Conservation (phyloP, 2,329 filamentous ascomycete genomes). For the Trichophaea hybrida region DNA sequence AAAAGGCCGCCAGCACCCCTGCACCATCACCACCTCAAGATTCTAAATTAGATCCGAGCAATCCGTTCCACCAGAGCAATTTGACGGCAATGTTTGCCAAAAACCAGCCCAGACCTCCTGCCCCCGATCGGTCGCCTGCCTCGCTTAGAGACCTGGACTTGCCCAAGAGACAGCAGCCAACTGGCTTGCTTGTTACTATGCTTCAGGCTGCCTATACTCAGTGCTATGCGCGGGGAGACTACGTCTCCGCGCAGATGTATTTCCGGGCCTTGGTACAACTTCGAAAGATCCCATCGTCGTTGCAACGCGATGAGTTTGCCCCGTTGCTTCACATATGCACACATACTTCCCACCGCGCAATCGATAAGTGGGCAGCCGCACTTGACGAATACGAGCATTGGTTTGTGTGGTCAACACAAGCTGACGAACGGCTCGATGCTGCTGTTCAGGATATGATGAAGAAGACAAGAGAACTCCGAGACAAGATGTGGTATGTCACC, state of each 20-base stretch:
- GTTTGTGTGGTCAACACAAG: constrained; percentile 72
- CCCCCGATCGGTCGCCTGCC: constrained; percentile 19
- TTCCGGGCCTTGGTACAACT: constrained; percentile 70
- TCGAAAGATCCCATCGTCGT: constrained; percentile 45
- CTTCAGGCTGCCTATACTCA: constrained; percentile 61
- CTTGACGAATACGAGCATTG: constrained; percentile 68
- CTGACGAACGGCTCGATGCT: constrained; percentile 61
- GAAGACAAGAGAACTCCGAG: constrained; percentile 58
- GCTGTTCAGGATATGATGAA: constrained; percentile 61
- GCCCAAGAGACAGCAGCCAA: constrained; percentile 34
- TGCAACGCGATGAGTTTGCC: constrained; percentile 55
- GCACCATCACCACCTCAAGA: constrained; percentile 29
- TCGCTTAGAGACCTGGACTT: constrained; percentile 20
- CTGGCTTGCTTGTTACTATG: constrained; percentile 38
- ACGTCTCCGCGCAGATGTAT: constrained; percentile 69
- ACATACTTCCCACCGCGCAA: constrained; percentile 53
- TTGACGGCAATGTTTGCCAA: constrained; percentile 23
- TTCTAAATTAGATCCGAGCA: constrained; percentile 26
- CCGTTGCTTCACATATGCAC: constrained; percentile 61
- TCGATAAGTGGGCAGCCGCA: constrained; percentile 53
- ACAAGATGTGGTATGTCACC: constrained; percentile 98
- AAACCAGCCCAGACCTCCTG: constrained; percentile 19
- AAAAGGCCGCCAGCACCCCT: constrained; percentile 27
- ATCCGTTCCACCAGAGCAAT: constrained; percentile 24
- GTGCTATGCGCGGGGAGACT: constrained; percentile 66